Base-by-base conservation (phyloP, 1,284 basidiomycete genomes). In the Malassezia sp. region DNA sequence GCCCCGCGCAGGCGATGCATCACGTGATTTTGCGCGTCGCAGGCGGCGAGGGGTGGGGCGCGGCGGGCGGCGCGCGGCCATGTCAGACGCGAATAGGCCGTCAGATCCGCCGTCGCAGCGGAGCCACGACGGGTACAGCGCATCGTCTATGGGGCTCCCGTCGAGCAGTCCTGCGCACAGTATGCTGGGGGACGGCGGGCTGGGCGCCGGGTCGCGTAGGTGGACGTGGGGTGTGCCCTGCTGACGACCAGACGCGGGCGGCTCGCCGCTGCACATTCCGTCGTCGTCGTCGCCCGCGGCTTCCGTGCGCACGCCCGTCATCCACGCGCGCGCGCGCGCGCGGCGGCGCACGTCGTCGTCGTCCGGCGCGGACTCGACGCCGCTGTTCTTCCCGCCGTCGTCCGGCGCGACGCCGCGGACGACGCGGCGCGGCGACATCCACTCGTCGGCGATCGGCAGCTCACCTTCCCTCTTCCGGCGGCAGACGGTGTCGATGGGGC, bases 371-470 rank as follows among this genome's bases (percentile, higher is more conserved):
- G 55, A 35, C 49, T 49, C 56, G 21, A 58, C 63, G 36, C 60
- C 63, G 6, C 61, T 67, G 45, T 67, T 69, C 45, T 69, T 69
- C 41, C 60, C 62, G 23, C 63, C 62, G 40, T 64, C 63, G 11
- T 54, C 60, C 15, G 54, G 55, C 15, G 56, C 61, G 9, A 63
- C 62, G 5, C 63, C 64, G 14, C 57, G 59, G 20, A 56, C 52
- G 30, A 55, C 54, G 18, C 59, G 61, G 21, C 58, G 63, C 28
- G 65, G 66, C 12, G 66, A 69, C 42, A 61, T 69, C 36, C 62
- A 65, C 45, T 65, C 62, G 11, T 58, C 57, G 12, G 53, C 54
- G 18, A 53, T 50, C 23, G 47, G 53, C 18, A 54, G 54, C 14
- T 68, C 65, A 9, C 65, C 65, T 24, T 55, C 52, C 11, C 29